Evolutionary conservation across 139 green algal genomes (phyloP).

Genomic region (Pycnococcus provasolii): DNA sequence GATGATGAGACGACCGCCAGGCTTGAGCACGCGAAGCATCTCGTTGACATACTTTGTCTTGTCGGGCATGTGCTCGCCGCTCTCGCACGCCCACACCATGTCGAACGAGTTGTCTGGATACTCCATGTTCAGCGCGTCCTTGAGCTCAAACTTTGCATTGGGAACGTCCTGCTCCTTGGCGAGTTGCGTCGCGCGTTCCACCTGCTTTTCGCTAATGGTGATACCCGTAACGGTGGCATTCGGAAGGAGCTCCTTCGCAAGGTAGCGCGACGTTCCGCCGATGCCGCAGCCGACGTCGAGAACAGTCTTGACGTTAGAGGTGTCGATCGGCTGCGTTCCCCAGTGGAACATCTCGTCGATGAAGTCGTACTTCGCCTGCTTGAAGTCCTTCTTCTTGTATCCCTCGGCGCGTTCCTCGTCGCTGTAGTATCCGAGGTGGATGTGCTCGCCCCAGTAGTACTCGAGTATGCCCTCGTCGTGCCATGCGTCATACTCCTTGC

Average conservation of each 20-base stretch:
- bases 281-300: conserved; percentile 91
- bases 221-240: conserved; percentile 68
- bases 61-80: conserved; percentile 96
- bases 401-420: conserved; percentile 36
- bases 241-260: conserved; percentile 61
- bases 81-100: conserved; percentile 95
- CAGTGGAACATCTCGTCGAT: conserved; percentile 75
- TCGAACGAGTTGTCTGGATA: conserved; percentile 80
- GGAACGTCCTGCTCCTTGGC: conserved; percentile 57
- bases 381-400: conserved; percentile 19
- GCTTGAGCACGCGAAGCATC: conserved; percentile 81
- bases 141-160: conserved; percentile 47
- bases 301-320: conserved; percentile 26
- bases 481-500: conserved; percentile 86
- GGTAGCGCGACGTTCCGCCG: conserved; percentile 69
- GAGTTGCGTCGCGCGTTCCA: conserved; percentile 55
- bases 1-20: conserved; percentile 37
- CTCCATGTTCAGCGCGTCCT: conserved; percentile 84
- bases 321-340: background rate
- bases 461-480: conserved; percentile 69
- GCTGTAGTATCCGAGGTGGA: conserved; percentile 87
- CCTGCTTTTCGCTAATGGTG: conserved; percentile 62
- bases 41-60: conserved; percentile 81
- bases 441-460: conserved; percentile 91
- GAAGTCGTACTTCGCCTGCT: conserved; percentile 81